Evolutionary conservation across 345 rosid genomes (phyloP), one percentile per base, ranked within the genome.

Genomic region (Abelmoschus esculentus): DNA sequence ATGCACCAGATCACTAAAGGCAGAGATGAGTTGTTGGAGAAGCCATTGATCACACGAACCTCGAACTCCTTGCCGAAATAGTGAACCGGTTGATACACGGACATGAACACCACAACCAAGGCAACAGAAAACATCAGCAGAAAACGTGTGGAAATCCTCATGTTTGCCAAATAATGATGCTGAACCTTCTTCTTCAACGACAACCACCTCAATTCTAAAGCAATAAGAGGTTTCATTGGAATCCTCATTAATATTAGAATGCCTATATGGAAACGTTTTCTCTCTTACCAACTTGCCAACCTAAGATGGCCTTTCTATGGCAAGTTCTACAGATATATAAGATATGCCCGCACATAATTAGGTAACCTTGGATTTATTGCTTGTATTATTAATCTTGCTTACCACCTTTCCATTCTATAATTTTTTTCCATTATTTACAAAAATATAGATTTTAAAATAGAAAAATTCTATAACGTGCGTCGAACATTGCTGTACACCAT

Each of bases 1-100:
- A 82, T 73, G 80, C 98, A 92, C 98, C 98, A 92, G 18, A 92
- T 87, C 70, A 92, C 90, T 19, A 92, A 75, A 7, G 97, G 93
- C 40, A 87, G 69, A 1, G 98, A 92, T 0, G 98, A 92, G 85
- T 92, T 92, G 88, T 81, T 86, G 0, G 79, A 76, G 74, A 92
- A 92, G 69, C 87, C 93, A 70, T 90, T 92, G 77, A 92, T 86
- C 12, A 92, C 90, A 9, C 97, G 91, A 50, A 92, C 90, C 36
- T 89, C 90, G 62, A 74, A 90, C 19, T 85, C 89, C 1, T 67
- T 74, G 11, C 86, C 85, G 0, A 34, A 65, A 28, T 82, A 63
- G 40, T 77, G 67, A 14, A 79, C 78, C 0, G 85, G 84, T 62
- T 80, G 76, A 38, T 80, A 29, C 4, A 75, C 38, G 1, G 77